These are phyloP conservation scores for Dalbergia cultrata DNA, from an alignment of 306 rosid genomes.

Conservation along the genomic window DNA sequence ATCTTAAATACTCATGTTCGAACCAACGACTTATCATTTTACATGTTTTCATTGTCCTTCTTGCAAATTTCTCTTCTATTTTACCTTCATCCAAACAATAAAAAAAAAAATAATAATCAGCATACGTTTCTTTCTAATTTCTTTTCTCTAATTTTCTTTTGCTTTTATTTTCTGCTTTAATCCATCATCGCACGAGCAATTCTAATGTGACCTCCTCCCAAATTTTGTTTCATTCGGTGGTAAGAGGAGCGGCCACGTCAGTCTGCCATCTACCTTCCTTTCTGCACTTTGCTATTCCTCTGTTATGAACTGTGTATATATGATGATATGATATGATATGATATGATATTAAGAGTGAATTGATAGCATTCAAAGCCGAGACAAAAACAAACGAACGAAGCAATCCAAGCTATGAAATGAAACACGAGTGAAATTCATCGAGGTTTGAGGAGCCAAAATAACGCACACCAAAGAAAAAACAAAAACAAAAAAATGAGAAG, in stretches of 20 bases:
- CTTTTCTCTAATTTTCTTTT: too few species aligned
- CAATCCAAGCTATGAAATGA: not conserved
- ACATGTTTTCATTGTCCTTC: too few species aligned
- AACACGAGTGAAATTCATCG: not conserved
- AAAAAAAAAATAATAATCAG: too few species aligned
- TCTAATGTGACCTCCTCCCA: not conserved
- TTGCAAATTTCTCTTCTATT: too few species aligned
- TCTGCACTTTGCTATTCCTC: not conserved
- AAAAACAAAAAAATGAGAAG: constrained; percentile 50
- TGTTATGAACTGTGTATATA: not conserved
- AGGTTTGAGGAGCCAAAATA: not conserved
- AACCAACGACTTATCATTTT: too few species aligned
- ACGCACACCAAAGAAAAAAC: not conserved
- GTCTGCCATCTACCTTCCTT: constrained; percentile 20
- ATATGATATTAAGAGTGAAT: too few species aligned
- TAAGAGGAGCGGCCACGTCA: constrained; percentile 60
- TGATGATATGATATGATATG: not conserved
- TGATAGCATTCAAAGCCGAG: not conserved
- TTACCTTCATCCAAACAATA: too few species aligned
- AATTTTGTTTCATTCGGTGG: constrained; percentile 50
- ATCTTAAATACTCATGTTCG: too few species aligned
- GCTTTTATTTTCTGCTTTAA: not conserved
- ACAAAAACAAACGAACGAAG: not conserved
- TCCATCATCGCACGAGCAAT: not conserved
- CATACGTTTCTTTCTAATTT: too few species aligned